Conservation (phyloP, 192 early-diverging fungal species). For the Backusella tuberculispora region DNA sequence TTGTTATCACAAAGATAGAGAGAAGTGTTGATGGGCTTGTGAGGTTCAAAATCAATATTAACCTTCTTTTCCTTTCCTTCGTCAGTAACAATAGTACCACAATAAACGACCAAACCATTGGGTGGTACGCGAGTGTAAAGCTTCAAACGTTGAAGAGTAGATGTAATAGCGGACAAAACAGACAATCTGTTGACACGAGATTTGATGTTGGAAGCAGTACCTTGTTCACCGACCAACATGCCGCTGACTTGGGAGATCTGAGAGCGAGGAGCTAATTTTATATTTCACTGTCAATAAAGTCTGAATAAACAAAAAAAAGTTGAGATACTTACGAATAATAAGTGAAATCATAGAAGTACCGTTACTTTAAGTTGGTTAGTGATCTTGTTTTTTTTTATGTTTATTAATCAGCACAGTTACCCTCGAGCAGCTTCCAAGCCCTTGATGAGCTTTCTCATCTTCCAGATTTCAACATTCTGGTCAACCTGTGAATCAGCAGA, state of each 20-base stretch:
- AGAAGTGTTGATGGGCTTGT: conserved; percentile 99
- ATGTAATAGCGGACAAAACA: conserved; percentile 96
- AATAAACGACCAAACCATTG: conserved; percentile 96
- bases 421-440: conserved; percentile 90
- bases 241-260: conserved; percentile 88
- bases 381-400: background rate
- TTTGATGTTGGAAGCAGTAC: conserved; percentile 99
- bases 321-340: conserved; percentile 74
- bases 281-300: background rate
- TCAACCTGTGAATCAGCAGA: conserved; percentile 19
- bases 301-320: background rate
- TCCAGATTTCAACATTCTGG: conserved; percentile 95
- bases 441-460: conserved; percentile 99
- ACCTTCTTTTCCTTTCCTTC: conserved; percentile 99
- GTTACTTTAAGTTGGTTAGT: conserved; percentile 57
- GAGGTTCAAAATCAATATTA: conserved; percentile 98
- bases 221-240: conserved; percentile 98
- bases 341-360: conserved; percentile 99
- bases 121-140: conserved; percentile 84
- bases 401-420: conserved; percentile 42
- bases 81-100: conserved; percentile 96
- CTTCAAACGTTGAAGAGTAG: conserved; percentile 96
- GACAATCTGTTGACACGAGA: conserved; percentile 98
- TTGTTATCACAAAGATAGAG: conserved; percentile 99
- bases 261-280: conserved; percentile 69